Evolutionary conservation across 495 filamentous ascomycete genomes (phyloP), one percentile per base, ranked within the genome.

Genomic region (Podospora appendiculata): DNA sequence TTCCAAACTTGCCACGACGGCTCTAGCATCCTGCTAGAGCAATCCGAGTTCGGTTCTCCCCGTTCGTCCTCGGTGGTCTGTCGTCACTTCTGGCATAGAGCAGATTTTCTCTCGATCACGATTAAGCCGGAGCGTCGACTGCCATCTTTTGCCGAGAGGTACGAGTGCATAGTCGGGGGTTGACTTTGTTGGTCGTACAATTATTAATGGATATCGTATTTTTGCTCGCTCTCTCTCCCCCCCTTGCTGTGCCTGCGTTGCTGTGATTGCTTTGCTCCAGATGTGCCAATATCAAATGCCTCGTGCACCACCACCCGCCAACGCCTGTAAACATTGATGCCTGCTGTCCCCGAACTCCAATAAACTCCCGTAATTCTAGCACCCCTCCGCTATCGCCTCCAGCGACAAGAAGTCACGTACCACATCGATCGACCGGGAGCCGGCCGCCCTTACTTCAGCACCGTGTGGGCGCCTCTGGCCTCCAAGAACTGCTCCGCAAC

Each of bases 71-170:
- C 70, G 63, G 74, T 75, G 65, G 47, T 62, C 62, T 64, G 66
- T 70, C 63, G 59, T 56, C 38, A 44, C 45, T 49, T 48, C n/a
- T 63, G 72, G 74, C 74, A 70, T 60, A 77, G 62, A 77, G 46
- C 60, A 73, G 71, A 57, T 38, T 44, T 38, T 39, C n/a, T 2
- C 12, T 46, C 66, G 86, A 85, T 83, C 85, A 80, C 87, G 82
- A 93, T 89, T 95, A 93, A 95, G 89, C 89, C 88, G 89, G 89
- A 92, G 89, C 87, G 77, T 75, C 81, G 66, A 69, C 64, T 76
- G 62, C 59, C 69, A 73, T 70, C 63, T 65, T 81, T 14, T 83
- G 73, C 81, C 79, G 87, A 92, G 72, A 92, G 83, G 79, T 75
- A 70, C 70, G 65, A 83, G 79, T 83, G 84, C 82, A 77, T 93